These are phyloP conservation scores for Cenococcum geophilum DNA, from an alignment of 495 filamentous ascomycete genomes.

Conservation along the genomic window DNA sequence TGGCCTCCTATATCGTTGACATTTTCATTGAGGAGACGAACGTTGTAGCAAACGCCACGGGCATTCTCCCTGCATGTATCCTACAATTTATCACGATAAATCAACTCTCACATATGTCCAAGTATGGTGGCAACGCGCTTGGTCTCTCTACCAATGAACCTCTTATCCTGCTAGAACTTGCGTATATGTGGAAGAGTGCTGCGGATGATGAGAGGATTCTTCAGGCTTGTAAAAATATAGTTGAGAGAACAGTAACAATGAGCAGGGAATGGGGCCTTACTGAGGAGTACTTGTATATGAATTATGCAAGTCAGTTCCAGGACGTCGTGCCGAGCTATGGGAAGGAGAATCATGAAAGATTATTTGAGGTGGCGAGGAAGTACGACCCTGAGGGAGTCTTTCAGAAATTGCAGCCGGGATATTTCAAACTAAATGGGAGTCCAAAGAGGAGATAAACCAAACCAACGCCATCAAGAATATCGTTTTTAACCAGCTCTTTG, in stretches of 20 bases:
- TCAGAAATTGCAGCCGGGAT: constrained; percentile 30
- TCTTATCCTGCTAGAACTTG: constrained; percentile 1
- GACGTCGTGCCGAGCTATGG: constrained; percentile 34
- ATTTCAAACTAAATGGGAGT: constrained; percentile 38
- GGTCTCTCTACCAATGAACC: not conserved
- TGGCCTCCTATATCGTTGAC: not conserved
- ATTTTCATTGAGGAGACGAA: constrained; percentile 2
- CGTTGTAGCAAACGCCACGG: not conserved
- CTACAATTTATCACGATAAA: constrained; percentile 12
- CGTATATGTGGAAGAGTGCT: not conserved
- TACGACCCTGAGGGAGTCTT: constrained; percentile 40
- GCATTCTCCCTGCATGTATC: not conserved
- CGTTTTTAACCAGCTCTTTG: too few species aligned
- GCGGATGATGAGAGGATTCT: constrained; percentile 6
- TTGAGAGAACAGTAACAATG: constrained; percentile 1
- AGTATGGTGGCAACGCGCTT: constrained; percentile 12
- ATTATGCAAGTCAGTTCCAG: constrained; percentile 15
- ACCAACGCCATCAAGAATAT: too few species aligned
- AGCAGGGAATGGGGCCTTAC: not conserved
- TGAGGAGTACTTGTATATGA: constrained; percentile 15
- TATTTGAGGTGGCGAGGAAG: constrained; percentile 36
- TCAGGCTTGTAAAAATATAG: not conserved
- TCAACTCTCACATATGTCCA: constrained; percentile 2
- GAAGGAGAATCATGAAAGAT: constrained; percentile 30
- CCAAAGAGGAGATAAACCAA: not conserved